A percentile compares a stretch with the other conserved stretches of the same genome.
phyloP scores from a whole-genome alignment of 1,284 basidiomycete species.

The Sanghuangporus baumii region DNA sequence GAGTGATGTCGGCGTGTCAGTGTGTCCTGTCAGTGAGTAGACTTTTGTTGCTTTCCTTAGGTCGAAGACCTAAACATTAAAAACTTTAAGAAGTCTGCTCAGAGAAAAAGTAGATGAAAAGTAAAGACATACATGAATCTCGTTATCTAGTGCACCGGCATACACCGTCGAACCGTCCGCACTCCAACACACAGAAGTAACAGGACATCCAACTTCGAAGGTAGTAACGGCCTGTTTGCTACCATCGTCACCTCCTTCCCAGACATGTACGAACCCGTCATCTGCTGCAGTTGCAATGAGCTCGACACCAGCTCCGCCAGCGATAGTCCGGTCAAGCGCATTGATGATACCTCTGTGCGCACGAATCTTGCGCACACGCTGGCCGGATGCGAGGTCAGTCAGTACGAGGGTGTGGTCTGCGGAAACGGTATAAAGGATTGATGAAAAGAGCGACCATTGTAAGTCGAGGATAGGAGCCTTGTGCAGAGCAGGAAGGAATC shows the following conservation, averaged over 20 bases:
- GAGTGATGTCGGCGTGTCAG: constrained; percentile 87
- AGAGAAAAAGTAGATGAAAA: constrained; percentile 5
- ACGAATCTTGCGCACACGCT: constrained; percentile 66
- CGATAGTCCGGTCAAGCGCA: constrained; percentile 76
- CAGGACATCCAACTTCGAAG: constrained; percentile 81
- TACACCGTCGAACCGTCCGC: constrained; percentile 83
- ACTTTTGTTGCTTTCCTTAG: constrained; percentile 76
- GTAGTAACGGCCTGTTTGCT: constrained; percentile 71
- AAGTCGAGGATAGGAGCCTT: constrained; percentile 79
- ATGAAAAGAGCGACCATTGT: constrained; percentile 72
- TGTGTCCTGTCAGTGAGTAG: constrained; percentile 74
- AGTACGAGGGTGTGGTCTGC: constrained; percentile 78
- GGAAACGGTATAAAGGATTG: constrained; percentile 72
- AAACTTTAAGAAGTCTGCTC: background rate
- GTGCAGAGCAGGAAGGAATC: constrained; percentile 63
- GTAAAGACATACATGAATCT: constrained; percentile 70
- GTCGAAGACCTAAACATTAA: constrained; percentile 68
- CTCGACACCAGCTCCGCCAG: constrained; percentile 75
- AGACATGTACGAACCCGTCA: constrained; percentile 83
- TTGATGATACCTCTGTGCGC: constrained; percentile 90
- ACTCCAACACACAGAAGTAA: constrained; percentile 91
- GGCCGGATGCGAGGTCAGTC: constrained; percentile 73
- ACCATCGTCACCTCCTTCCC: constrained; percentile 80
- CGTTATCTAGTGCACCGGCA: constrained; percentile 89
- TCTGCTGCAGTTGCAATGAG: constrained; percentile 82